Percentiles rank a stretch among this genome's conserved stretches.
These are phyloP conservation scores for Sporothrix euskadiensis DNA, from an alignment of 2,329 filamentous ascomycete genomes.

Conservation along the genomic window DNA sequence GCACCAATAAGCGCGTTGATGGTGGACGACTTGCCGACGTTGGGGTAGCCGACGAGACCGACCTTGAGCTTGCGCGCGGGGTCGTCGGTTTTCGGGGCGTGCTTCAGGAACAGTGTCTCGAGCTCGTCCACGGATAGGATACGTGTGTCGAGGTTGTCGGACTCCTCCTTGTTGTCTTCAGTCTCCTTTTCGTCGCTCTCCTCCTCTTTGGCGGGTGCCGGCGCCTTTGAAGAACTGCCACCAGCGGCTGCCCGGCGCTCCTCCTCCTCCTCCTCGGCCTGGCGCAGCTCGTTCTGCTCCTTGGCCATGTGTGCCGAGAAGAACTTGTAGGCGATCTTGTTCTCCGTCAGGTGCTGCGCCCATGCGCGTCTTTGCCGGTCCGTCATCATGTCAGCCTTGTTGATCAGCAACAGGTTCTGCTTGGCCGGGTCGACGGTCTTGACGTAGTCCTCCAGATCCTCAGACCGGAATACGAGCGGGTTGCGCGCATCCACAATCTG, in stretches of 20 bases:
- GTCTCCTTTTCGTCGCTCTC: conserved; percentile 35
- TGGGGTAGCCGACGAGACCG: conserved; percentile 94
- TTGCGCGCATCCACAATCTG: conserved; percentile 98
- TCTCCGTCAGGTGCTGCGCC: conserved; percentile 81
- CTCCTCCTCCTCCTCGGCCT: conserved; percentile 45
- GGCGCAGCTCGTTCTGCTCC: conserved; percentile 75
- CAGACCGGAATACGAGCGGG: conserved; percentile 88
- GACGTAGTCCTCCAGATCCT: conserved; percentile 90
- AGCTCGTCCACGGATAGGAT: conserved; percentile 93
- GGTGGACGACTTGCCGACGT: conserved; percentile 98
- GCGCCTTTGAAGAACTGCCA: not conserved
- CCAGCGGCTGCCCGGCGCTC: conserved; percentile 36
- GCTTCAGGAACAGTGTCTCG: conserved; percentile 80
- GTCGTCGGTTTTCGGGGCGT: conserved; percentile 57
- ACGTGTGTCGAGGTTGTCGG: conserved; percentile 62
- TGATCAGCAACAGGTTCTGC: conserved; percentile 88
- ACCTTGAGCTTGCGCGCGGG: conserved; percentile 73
- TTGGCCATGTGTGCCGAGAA: conserved; percentile 94
- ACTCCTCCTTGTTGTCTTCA: conserved; percentile 44
- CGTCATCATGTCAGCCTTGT: conserved; percentile 99
- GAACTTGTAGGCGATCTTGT: conserved; percentile 87
- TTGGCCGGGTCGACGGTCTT: conserved; percentile 83
- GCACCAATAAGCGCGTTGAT: conserved; percentile 98
- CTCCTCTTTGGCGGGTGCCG: conserved; percentile 29
- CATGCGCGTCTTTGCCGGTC: conserved; percentile 75